Evolutionary conservation across 306 rosid species (phyloP).

Genomic region (Cicer cuneatum): DNA sequence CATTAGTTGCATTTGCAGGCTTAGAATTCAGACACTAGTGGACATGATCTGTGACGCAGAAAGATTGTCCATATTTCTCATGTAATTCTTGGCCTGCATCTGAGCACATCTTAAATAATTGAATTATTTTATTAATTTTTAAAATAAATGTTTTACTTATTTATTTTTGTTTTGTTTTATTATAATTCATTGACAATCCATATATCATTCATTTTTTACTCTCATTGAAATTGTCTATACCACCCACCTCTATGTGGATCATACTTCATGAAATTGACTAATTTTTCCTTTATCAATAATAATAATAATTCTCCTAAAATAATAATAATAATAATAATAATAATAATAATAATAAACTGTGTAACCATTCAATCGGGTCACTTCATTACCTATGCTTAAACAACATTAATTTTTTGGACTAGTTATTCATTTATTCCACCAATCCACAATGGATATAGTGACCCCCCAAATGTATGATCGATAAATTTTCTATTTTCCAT

Average conservation of each 20-base stretch:
- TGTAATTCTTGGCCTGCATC: constrained; percentile 50
- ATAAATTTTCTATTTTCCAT: constrained; percentile 38
- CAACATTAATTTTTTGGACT: constrained; percentile 32
- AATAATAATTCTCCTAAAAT: too few relatives aligned
- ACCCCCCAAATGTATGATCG: constrained; percentile 41
- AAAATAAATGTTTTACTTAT: background rate
- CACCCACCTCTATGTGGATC: constrained; percentile 43
- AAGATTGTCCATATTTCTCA: constrained; percentile 40
- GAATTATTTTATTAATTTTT: constrained; percentile 26
- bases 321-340: background rate
- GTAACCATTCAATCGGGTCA: constrained; percentile 44
- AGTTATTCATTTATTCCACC: constrained; percentile 32
- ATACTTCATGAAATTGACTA: constrained; percentile 44
- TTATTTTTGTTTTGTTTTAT: background rate
- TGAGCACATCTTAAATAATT: constrained; percentile 44
- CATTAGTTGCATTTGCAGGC: constrained; percentile 30
- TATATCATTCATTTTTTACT: background rate
- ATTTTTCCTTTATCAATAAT: constrained; percentile 8
- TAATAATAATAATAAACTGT: constrained; percentile 14
- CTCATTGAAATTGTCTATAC: constrained; percentile 40
- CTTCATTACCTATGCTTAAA: constrained; percentile 35
- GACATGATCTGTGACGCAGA: constrained; percentile 47
- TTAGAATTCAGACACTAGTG: constrained; percentile 45
- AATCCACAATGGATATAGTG: constrained; percentile 39
- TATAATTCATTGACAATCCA: constrained; percentile 40